phyloP scores from a whole-genome alignment of 1,284 basidiomycete genomes.

The Pseudozyma flocculosa region DNA sequence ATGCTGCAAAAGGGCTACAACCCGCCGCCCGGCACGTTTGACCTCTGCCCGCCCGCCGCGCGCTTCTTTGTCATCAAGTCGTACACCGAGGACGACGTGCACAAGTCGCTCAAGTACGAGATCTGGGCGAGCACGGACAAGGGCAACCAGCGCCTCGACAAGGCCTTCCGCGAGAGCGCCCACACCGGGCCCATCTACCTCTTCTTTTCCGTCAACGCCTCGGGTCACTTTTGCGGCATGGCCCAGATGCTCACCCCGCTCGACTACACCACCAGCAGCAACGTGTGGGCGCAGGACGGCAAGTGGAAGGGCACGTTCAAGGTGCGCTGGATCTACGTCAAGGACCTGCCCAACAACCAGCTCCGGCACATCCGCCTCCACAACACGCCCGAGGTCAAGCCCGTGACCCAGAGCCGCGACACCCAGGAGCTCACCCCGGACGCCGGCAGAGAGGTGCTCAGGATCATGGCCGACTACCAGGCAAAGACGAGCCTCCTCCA shows the following conservation, averaged over 20 bases:
- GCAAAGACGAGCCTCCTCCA: constrained; percentile 34
- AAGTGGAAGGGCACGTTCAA: constrained; percentile 57
- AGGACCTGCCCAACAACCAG: constrained; percentile 53
- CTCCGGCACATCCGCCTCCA: constrained; percentile 50
- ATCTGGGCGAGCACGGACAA: constrained; percentile 58
- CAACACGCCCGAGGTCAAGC: constrained; percentile 49
- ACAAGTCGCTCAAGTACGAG: constrained; percentile 52
- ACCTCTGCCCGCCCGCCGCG: constrained; percentile 27
- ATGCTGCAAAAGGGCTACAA: constrained; percentile 37
- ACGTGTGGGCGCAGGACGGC: constrained; percentile 56
- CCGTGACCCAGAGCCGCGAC: constrained; percentile 54
- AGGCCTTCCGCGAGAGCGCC: constrained; percentile 35
- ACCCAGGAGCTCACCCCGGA: constrained; percentile 54
- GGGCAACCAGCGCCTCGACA: constrained; percentile 54
- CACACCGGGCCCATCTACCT: constrained; percentile 49
- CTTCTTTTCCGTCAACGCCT: constrained; percentile 56
- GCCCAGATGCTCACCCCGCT: constrained; percentile 54
- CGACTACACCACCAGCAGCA: constrained; percentile 47
- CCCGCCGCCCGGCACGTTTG: constrained; percentile 29
- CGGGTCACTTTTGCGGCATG: constrained; percentile 56
- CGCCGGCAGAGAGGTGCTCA: constrained; percentile 40
- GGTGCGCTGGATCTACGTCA: constrained; percentile 55
- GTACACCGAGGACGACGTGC: constrained; percentile 56
- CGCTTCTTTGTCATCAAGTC: constrained; percentile 57
- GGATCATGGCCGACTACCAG: constrained; percentile 44